Base-by-base conservation (phyloP, 176 grass and related monocot genomes). In the Oryza australiensis region DNA sequence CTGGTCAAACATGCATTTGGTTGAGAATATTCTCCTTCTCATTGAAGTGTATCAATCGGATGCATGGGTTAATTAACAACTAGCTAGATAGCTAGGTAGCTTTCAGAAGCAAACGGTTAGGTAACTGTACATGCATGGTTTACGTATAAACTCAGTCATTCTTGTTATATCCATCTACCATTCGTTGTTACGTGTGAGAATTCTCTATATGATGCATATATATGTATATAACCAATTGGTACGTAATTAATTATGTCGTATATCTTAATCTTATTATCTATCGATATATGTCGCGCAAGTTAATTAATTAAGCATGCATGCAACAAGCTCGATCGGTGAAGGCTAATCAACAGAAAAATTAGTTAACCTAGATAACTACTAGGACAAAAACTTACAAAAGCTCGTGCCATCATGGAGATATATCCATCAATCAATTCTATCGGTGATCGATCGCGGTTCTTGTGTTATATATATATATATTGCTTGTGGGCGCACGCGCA, bases 41-140 rank as follows among this genome's bases (percentile, higher is more conserved):
- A n/a, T 20, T 11, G 1, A 55, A 8, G 2, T 24, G 20, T 53
- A 55, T 55, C 51, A 6, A 55, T 55, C 51, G 14, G 51, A 55
- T n/a, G 35, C 35, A 37, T 37, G 51, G 2, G 7, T n/a, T n/a
- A n/a, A 55, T 20, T 22, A 55, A 8, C 22, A 22, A 55, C 18
- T 6, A 55, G 49, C 49, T 55, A 57, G 55, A 1, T 59, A 59
- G 16, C 22, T 60, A n/a, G 55, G 7, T 30, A 80, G 37, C 72
- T 83, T 64, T 42, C 57, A 57, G 74, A 88, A 88, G 67, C 74
- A 78, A 82, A 62, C 20, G 51, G 51, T n/a, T 55, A 22, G 51
- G 51, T 22, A n/a, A 55, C 16, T 9, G 51, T 55, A 55, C 51
- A n/a, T 55, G 51, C 51, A 15, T 46, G 9, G 55, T 23, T 60